phyloP scores from a whole-genome alignment of 1,284 basidiomycete genomes.

The Moesziomyces antarcticus region DNA sequence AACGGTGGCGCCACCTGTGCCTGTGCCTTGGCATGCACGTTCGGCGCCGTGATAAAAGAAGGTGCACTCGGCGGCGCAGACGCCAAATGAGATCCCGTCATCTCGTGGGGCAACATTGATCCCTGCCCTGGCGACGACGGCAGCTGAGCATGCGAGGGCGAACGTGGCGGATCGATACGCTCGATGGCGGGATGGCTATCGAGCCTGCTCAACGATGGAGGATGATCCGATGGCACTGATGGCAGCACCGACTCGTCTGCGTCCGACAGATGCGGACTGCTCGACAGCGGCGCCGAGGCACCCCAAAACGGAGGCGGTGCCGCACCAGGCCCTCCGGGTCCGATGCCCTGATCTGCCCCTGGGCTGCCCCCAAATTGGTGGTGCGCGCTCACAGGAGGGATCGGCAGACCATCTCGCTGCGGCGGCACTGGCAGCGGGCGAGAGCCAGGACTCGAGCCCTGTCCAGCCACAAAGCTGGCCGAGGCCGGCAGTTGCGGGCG shows the following conservation, averaged over 20 bases:
- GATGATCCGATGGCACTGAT: conserved; percentile 23
- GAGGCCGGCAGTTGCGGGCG: conserved; percentile 17
- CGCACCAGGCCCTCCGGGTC: conserved; percentile 36
- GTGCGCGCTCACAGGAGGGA: conserved; percentile 36
- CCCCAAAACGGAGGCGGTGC: conserved; percentile 45
- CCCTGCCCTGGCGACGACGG: conserved; percentile 8
- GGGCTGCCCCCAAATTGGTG: conserved; percentile 50
- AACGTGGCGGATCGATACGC: conserved; percentile 32
- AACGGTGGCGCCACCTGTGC: conserved; percentile 29
- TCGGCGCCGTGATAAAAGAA: conserved; percentile 66
- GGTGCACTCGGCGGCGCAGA: conserved; percentile 72
- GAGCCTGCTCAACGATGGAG: conserved; percentile 3
- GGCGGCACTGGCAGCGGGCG: conserved; percentile 49
- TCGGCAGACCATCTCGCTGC: conserved; percentile 35
- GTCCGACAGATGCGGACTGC: background rate
- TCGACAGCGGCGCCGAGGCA: background rate
- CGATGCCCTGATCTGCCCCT: conserved; percentile 8
- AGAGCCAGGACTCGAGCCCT: conserved; percentile 26
- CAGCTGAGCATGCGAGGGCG: conserved; percentile 13
- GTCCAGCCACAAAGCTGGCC: conserved; percentile 15
- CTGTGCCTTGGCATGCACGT: conserved; percentile 46
- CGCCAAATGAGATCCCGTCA: conserved; percentile 51
- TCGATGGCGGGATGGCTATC: conserved; percentile 32
- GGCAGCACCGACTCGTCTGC: conserved; percentile 14
- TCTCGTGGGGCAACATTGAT: background rate